phyloP scores from a whole-genome alignment of 352 stramenopile genomes.

The Stramenopiles sp. region DNA sequence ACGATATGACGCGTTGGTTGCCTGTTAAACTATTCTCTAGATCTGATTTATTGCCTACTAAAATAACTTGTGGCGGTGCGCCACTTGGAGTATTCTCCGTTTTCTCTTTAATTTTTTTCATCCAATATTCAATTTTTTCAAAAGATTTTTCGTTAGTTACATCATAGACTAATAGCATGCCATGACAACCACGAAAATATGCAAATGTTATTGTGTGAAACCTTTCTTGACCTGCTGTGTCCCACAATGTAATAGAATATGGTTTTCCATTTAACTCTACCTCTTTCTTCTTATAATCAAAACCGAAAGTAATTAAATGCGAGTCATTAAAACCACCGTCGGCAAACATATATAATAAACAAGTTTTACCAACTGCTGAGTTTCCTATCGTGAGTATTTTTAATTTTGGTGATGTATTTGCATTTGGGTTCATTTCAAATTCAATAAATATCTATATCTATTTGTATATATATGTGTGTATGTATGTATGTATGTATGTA shows the following conservation, averaged over 20 bases:
- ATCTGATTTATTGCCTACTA: not conserved
- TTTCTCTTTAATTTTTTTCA: conserved; percentile 4
- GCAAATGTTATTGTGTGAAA: conserved; percentile 70
- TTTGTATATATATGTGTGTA: too few species aligned
- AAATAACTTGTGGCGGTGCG: not conserved
- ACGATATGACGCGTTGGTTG: not conserved
- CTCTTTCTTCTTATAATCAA: conserved; percentile 61
- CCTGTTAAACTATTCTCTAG: not conserved
- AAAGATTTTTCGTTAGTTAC: conserved; percentile 61
- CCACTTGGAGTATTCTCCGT: not conserved
- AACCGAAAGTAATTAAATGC: conserved; percentile 50
- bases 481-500: too few species aligned
- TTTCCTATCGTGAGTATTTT: conserved; percentile 65
- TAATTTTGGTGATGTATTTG: not conserved
- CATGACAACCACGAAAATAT: conserved; percentile 68
- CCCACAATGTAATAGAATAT: conserved; percentile 63
- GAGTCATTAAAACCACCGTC: conserved; percentile 59
- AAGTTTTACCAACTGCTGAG: conserved; percentile 58
- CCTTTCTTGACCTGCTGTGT: conserved; percentile 59
- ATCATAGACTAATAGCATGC: conserved; percentile 72
- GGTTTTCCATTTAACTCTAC: conserved; percentile 49
- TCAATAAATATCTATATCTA: too few species aligned
- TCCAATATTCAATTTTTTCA: conserved; percentile 35
- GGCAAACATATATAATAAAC: conserved; percentile 57
- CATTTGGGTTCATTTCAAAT: too few species aligned